These are phyloP conservation scores for Auricularia heimuer DNA, from an alignment of 768 basidiomycete species.

Conservation along the genomic window DNA sequence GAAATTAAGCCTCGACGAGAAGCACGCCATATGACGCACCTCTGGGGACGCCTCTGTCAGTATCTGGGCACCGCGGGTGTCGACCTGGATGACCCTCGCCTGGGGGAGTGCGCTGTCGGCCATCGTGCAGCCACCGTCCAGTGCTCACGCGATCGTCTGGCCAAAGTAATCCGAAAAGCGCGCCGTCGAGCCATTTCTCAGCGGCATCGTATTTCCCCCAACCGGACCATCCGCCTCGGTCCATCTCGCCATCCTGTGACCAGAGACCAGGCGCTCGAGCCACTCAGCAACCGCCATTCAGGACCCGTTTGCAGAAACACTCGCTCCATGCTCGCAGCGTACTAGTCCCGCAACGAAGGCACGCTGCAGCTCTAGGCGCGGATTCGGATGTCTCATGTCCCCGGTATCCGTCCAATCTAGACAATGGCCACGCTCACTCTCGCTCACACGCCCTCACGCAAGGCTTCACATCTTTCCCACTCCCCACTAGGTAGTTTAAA, in stretches of 20 bases:
- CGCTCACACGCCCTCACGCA: too few species aligned
- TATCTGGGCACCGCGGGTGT: slow-evolving; percentile 89
- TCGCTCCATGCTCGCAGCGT: too few species aligned
- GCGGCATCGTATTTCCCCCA: not conserved
- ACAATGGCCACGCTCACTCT: too few species aligned
- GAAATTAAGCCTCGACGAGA: slow-evolving; percentile 6
- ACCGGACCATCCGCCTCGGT: not conserved
- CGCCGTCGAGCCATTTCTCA: not conserved
- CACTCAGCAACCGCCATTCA: too few species aligned
- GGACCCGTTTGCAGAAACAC: too few species aligned
- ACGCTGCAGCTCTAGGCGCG: too few species aligned
- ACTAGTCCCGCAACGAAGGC: too few species aligned
- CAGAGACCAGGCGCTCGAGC: too few species aligned
- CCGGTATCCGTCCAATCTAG: too few species aligned
- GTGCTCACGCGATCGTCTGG: not conserved
- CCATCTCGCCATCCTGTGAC: not conserved
- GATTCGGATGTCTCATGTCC: too few species aligned
- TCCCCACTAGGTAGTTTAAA: not conserved
- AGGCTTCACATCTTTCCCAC: not conserved
- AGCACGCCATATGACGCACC: slow-evolving; percentile 32
- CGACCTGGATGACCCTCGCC: slow-evolving; percentile 84
- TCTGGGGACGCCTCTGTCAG: slow-evolving; percentile 90
- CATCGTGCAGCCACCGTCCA: not conserved
- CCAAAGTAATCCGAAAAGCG: not conserved
- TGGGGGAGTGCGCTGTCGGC: slow-evolving; percentile 45